Conservation (phyloP, 176 grass and related monocot species). For the Stipa capillata region DNA sequence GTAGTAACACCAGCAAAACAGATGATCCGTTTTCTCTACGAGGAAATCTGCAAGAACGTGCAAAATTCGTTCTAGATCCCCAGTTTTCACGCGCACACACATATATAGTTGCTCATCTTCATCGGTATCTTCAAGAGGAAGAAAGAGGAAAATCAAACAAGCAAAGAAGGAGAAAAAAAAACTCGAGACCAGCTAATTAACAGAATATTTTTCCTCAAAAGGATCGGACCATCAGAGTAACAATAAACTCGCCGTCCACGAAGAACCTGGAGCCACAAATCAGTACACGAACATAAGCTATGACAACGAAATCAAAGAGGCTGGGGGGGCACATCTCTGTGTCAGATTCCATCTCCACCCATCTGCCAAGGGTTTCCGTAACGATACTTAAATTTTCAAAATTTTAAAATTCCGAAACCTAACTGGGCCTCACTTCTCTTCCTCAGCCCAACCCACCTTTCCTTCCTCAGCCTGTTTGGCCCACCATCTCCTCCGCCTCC, state of each 20-base stretch:
- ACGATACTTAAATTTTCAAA: too few relatives aligned
- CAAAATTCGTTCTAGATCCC: background rate
- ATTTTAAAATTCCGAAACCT: too few relatives aligned
- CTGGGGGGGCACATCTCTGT: background rate
- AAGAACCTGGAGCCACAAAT: conserved; percentile 7
- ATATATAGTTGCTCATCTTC: background rate
- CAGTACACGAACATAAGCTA: conserved; percentile 17
- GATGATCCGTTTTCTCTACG: background rate
- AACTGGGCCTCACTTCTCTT: too few relatives aligned
- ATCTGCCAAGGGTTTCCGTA: background rate
- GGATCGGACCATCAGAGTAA: background rate
- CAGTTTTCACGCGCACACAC: background rate
- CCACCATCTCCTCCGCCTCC: too few relatives aligned
- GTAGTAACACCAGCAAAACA: background rate
- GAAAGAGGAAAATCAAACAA: too few relatives aligned
- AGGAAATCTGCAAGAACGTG: background rate
- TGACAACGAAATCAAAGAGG: background rate
- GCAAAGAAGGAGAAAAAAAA: background rate
- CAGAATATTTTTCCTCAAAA: background rate
- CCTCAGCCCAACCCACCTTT: too few relatives aligned
- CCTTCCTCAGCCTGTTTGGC: too few relatives aligned
- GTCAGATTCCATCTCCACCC: background rate
- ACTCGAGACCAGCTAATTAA: background rate
- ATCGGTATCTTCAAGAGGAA: background rate
- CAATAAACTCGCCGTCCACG: background rate